phyloP scores from a whole-genome alignment of 768 basidiomycete genomes.

The Naganishia vaughanmartiniae region DNA sequence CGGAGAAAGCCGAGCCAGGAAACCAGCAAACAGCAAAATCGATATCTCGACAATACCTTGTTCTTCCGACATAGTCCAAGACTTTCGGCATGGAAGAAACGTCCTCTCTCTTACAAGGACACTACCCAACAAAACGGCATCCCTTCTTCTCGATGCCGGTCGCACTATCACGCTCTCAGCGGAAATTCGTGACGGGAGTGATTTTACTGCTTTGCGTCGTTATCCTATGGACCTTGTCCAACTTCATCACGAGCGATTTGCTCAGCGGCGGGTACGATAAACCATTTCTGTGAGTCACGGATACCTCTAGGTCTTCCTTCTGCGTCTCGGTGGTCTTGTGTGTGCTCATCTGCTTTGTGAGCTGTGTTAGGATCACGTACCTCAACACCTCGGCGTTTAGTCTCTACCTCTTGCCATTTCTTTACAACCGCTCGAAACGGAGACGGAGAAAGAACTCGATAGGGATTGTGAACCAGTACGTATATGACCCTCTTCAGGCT shows the following conservation, averaged over 20 bases:
- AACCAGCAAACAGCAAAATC: not conserved
- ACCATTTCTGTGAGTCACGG: constrained; percentile 69
- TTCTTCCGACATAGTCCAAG: too few relatives aligned
- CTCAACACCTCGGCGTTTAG: constrained; percentile 86
- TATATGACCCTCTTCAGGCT: not conserved
- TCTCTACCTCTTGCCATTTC: constrained; percentile 70
- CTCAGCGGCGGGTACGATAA: constrained; percentile 75
- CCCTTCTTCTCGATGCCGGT: constrained; percentile 3
- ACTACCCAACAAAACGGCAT: not conserved
- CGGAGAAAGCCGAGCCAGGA: not conserved
- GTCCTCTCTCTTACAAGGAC: not conserved
- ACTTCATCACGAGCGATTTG: constrained; percentile 66
- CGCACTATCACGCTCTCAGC: constrained; percentile 9
- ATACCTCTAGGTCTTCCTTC: too few relatives aligned
- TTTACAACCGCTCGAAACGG: constrained; percentile 50
- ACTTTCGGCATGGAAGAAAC: constrained; percentile 13
- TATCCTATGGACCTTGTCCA: constrained; percentile 78
- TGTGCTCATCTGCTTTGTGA: not conserved
- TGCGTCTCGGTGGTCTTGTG: too few relatives aligned
- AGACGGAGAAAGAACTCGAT: constrained; percentile 39
- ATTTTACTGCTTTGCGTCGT: constrained; percentile 41
- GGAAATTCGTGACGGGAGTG: constrained; percentile 44
- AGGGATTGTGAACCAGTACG: not conserved
- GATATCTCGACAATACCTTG: not conserved
- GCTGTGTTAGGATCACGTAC: constrained; percentile 70